Evolutionary conservation across 345 rosid species (phyloP), one percentile per base, ranked within the genome.

Genomic region (Populus davidiana): DNA sequence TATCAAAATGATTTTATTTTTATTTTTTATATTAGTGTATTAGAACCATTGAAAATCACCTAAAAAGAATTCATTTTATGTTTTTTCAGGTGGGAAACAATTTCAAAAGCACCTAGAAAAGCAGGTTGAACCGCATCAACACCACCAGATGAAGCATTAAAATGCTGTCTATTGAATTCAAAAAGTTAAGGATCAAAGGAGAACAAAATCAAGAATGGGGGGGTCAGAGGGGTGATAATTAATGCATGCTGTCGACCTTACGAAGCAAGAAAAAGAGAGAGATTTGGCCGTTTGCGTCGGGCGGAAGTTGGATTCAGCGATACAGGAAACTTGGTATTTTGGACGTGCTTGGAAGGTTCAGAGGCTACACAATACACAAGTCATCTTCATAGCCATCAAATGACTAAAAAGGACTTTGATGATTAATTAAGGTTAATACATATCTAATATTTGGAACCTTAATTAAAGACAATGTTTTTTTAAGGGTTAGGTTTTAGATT

Each of bases 291-390:
- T 47, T 66, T 44, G 80, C 36, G 65, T 70, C 39, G 69, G 67
- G 73, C 13, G 78, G 85, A 77, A 67, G 70, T 71, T 78, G 84
- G 74, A 67, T 71, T 84, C 73, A 80, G 76, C 75, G 78, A 77
- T 52, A 18, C 1, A 8, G 74, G 54, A 77, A 69, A 75, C 79
- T 72, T 43, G 65, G 75, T 8, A 4, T 73, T 78, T 70, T 23
- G 29, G 63, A 59, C 63, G 14, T 76, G 77, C 12, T 13, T 27
- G 61, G 63, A 47, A 6, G 72, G 41, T 13, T 27, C 43, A 67
- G 31, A 5, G 72, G 61, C 12, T 8, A 35, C 74, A 10, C 69
- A 44, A 6, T 10, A 25, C 72, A 44, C 10, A 13, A 35, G 72
- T 77, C 80, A 64, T n/a, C 38, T 63, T n/a, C 71, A 12, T 13